Evolutionary conservation across 2,329 filamentous ascomycete species (phyloP).

Genomic region (Penicillium sp.): DNA sequence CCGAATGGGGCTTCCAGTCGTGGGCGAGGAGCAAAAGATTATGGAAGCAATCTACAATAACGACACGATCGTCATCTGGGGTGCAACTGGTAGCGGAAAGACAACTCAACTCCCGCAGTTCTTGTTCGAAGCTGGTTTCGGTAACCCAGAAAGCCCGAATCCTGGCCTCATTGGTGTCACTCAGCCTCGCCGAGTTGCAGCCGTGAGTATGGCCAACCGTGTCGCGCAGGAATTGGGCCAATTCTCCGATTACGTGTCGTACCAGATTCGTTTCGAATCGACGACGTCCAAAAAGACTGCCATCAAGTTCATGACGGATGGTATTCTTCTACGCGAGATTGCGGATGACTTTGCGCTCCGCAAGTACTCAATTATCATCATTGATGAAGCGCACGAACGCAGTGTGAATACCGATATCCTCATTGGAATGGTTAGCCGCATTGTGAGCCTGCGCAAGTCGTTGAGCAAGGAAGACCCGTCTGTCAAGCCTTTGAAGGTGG

Average conservation of each 20-base stretch:
- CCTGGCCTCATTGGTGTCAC: conserved; percentile 93
- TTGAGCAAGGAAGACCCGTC: conserved; percentile 66
- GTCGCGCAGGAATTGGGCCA: conserved; percentile 80
- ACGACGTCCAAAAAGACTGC: conserved; percentile 74
- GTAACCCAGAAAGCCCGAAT: conserved; percentile 68
- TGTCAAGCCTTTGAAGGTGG: conserved; percentile 75
- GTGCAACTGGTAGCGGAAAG: conserved; percentile 93
- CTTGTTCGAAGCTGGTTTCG: conserved; percentile 88
- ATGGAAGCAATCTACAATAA: conserved; percentile 97
- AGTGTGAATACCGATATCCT: conserved; percentile 97
- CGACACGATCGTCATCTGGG: conserved; percentile 83
- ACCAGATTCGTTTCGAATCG: conserved; percentile 93
- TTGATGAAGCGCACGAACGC: conserved; percentile 95
- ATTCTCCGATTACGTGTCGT: conserved; percentile 71
- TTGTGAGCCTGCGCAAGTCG: conserved; percentile 75
- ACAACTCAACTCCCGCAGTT: conserved; percentile 98
- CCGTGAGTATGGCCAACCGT: conserved; percentile 92
- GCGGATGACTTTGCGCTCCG: conserved; percentile 79
- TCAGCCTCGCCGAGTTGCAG: conserved; percentile 88
- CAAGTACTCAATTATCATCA: conserved; percentile 89
- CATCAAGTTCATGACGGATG: conserved; percentile 98
- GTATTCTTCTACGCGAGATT: conserved; percentile 86
- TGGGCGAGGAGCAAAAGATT: conserved; percentile 91
- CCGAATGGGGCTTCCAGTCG: conserved; percentile 76
- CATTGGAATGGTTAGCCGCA: conserved; percentile 93